Evolutionary conservation across 202 grass and related monocot genomes (phyloP), one percentile per base, ranked within the genome.

Genomic region (Zizania palustris): DNA sequence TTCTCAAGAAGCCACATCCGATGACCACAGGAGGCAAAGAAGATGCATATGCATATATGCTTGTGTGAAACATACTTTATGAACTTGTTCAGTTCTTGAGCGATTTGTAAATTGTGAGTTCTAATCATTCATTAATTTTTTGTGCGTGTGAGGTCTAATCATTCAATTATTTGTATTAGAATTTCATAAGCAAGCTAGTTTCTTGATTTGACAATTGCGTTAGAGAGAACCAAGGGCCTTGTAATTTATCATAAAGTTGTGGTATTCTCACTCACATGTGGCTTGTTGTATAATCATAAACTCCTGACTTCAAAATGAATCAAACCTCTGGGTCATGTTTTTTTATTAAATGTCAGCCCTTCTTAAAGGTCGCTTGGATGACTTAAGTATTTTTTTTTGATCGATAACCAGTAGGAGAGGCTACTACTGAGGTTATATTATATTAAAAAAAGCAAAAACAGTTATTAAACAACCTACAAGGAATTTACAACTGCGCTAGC

Each of bases 1-100:
- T 77, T 92, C 43, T 72, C 91, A 72, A 86, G 96, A 49, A 95
- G 91, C 62, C 91, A 88, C 85, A 98, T 98, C 67, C 85, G 96
- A 35, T 98, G 91, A 95, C 57, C 18, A 37, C 28, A 61, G 68
- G 62, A 61, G 63, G 43, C 43, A 63, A 49, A 63, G 45, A 33
- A 74, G 16, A 56, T 63, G 57, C 19, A 65, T 49, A 28, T 28
- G 28, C 28, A 28, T 28, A 65, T 58, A 57, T 38, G 49, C 48
- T n/a, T 64, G 20, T 58, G 14, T 44, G 14, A 21, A 80, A 80
- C 55, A 71, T 69, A 67, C 16, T 21, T 34, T 66, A 13, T 42
- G 61, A 60, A 50, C 44, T 62, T 86, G 85, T 78, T 78, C 75
- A 85, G 80, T 69, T 66, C 5, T 65, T 16, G 50, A 89, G 60